Conservation (phyloP, 2,329 filamentous ascomycete species). For the Aspergillus chevalieri region DNA sequence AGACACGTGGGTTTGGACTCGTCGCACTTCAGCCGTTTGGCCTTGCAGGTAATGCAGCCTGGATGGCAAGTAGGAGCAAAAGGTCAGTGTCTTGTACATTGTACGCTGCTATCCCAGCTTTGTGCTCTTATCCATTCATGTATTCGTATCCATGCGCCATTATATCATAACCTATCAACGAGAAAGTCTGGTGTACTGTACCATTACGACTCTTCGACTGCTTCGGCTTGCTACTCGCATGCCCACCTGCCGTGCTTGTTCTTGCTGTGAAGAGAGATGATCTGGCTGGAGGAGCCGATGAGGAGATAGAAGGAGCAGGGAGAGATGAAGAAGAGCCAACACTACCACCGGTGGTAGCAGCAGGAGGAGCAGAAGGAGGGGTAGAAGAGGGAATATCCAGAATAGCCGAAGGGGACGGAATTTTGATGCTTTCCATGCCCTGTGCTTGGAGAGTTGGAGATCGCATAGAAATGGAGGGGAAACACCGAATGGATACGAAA, state of each 20-base stretch:
- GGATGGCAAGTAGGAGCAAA: conserved; percentile 16
- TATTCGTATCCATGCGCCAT: conserved; percentile 4
- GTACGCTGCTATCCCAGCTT: not conserved
- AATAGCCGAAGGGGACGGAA: conserved; percentile 54
- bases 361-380: conserved; percentile 15
- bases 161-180: not conserved
- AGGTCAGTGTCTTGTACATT: conserved; percentile 23
- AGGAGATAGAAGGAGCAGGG: not conserved
- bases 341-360: conserved; percentile 12
- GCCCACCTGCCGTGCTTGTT: conserved; percentile 1
- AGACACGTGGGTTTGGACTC: conserved; percentile 63
- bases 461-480: not conserved
- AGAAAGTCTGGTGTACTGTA: conserved; percentile 36
- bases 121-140: conserved; percentile 3
- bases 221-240: conserved; percentile 54
- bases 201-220: conserved; percentile 72
- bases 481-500: not conserved
- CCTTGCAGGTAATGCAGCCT: conserved; percentile 70
- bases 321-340: not conserved
- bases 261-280: conserved; percentile 3
- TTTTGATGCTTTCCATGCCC: conserved; percentile 54
- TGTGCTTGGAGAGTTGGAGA: conserved; percentile 1
- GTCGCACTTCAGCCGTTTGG: conserved; percentile 67
- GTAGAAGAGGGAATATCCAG: conserved; percentile 27
- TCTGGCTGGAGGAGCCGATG: not conserved